Conservation (phyloP, 495 filamentous ascomycete genomes). For the Astrocystis sublimbata region DNA sequence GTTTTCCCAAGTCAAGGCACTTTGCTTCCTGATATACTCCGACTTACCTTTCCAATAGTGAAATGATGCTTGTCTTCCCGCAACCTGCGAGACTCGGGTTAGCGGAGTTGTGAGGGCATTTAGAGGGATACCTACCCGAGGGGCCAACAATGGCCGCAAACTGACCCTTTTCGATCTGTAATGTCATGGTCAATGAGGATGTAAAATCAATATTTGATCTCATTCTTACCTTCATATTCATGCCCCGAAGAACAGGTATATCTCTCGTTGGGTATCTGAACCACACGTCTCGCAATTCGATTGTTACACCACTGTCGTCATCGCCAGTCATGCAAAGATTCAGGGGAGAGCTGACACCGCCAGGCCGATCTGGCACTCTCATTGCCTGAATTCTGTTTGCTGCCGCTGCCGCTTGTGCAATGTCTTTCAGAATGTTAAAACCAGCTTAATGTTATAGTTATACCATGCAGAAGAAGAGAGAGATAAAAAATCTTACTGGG, state of each 20-base stretch:
- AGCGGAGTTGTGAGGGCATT: constrained; percentile 8
- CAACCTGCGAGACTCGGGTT: constrained; percentile 57
- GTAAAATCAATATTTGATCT: not conserved
- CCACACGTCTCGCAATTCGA: constrained; percentile 58
- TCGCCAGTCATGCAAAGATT: constrained; percentile 35
- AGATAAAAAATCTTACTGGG: constrained; percentile 44
- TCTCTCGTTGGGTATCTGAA: constrained; percentile 62
- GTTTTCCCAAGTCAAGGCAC: not conserved
- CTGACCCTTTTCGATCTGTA: constrained; percentile 61
- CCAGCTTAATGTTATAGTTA: not conserved
- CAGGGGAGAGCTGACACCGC: constrained; percentile 30
- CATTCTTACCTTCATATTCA: constrained; percentile 49
- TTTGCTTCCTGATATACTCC: not conserved
- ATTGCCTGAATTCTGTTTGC: constrained; percentile 56
- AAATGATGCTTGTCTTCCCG: constrained; percentile 72
- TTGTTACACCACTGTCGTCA: constrained; percentile 50
- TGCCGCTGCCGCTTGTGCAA: constrained; percentile 59
- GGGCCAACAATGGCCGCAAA: constrained; percentile 67
- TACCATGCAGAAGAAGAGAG: too few relatives aligned
- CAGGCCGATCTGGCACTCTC: constrained; percentile 26
- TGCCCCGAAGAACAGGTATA: constrained; percentile 49
- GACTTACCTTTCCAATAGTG: constrained; percentile 57
- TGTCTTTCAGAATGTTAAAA: constrained; percentile 36
- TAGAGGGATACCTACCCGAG: constrained; percentile 34
- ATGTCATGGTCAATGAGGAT: constrained; percentile 16